Evolutionary conservation across 768 basidiomycete genomes (phyloP), one percentile per base, ranked within the genome.

Genomic region (Leucosporidium creatinivorum): DNA sequence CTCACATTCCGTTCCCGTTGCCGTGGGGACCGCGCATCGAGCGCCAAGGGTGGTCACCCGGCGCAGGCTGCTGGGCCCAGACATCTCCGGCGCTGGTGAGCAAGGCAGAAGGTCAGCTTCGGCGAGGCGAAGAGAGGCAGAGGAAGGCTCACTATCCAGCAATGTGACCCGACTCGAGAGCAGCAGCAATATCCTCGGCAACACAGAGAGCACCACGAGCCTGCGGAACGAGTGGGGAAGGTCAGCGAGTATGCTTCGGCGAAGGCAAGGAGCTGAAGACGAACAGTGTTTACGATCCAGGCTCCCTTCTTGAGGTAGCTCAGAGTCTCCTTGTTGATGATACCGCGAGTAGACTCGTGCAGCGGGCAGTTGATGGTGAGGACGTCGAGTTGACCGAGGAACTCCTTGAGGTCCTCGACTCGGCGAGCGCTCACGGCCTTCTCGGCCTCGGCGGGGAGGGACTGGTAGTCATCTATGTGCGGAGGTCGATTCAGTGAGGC

Each of bases 181-280:
- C 90, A 0, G 77, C 85, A 5, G 87, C 86, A 66, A 93, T 87
- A 54, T 85, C 90, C 68, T 91, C 85, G 72, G 85, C 85, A 79
- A 90, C 86, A 77, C 89, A 91, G 75, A 94, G 91, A 51, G 92
- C 92, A 55, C 92, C 92, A 73, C 91, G 89, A 61, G 90, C 89
- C 39, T 44, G 39, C 15, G 8, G 39, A 44, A 15, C 10, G 15
- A 12, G 39, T 3, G 3, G 39, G 15, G 13, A 44, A 10, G 39
- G 39, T 44, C 39, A 44, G 39, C 39, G 39, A 44, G 13, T 2
- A 10, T 13, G 13, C 3, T 13, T 44, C 39, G 39, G 39, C 39
- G 39, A 44, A 44, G 39, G 13, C n/a, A 44, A 3, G 2, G 39
- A 15, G 39, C 39, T 15, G 3, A 44, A 44, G 10, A 44, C 39